phyloP scores from a whole-genome alignment of 2,329 filamentous ascomycete species.

The Sphaerostilbella broomeana region DNA sequence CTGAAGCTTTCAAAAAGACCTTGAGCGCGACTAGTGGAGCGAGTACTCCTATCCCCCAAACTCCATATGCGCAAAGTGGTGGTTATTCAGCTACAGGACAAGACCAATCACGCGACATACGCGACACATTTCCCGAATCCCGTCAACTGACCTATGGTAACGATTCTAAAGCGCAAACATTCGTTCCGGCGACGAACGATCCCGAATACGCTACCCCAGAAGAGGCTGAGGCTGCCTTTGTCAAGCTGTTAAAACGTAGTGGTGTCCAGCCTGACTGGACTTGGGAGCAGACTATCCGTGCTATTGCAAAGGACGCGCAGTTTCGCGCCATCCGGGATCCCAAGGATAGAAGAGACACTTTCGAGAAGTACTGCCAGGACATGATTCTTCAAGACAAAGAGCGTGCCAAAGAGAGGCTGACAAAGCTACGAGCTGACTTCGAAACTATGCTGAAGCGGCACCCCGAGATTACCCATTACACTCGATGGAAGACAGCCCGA shows the following conservation, averaged over 20 bases:
- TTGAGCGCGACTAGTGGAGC: conserved; percentile 51
- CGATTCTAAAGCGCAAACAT: conserved; percentile 50
- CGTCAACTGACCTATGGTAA: conserved; percentile 53
- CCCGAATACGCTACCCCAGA: conserved; percentile 74
- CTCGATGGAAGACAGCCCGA: conserved; percentile 91
- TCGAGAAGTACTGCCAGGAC: conserved; percentile 91
- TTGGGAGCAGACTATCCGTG: conserved; percentile 84
- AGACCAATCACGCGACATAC: conserved; percentile 31
- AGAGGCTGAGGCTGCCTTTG: conserved; percentile 88
- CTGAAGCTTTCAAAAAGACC: conserved; percentile 71
- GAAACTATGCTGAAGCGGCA: conserved; percentile 93
- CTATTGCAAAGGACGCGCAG: conserved; percentile 82
- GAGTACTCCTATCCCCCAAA: conserved; percentile 34
- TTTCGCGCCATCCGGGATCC: conserved; percentile 91
- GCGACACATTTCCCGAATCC: conserved; percentile 42
- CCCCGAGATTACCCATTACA: conserved; percentile 95
- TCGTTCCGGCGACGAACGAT: conserved; percentile 59
- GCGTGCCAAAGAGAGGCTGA: conserved; percentile 83
- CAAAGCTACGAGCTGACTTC: conserved; percentile 90
- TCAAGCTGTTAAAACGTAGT: conserved; percentile 78
- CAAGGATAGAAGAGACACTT: conserved; percentile 80
- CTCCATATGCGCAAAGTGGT: conserved; percentile 38
- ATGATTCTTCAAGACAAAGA: conserved; percentile 89
- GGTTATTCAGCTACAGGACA: conserved; percentile 30
- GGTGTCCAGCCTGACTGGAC: conserved; percentile 87